A percentile compares a stretch with the other conserved stretches of the same genome.
These are phyloP conservation scores for Pleomassaria siparia DNA, from an alignment of 2,329 filamentous ascomycete species.

Conservation along the genomic window DNA sequence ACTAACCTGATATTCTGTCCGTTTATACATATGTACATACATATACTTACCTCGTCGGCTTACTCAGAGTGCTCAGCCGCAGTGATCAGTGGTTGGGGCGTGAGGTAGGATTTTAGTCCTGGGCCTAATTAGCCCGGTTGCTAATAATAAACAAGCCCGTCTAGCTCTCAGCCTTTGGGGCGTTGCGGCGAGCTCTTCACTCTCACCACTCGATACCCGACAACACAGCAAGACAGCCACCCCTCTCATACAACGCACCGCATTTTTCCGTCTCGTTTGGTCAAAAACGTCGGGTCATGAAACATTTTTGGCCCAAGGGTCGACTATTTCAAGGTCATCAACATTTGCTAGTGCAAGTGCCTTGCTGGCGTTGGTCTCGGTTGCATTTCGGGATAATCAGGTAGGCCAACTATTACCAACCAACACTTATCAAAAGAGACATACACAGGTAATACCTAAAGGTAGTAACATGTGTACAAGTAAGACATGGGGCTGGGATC, in stretches of 20 bases:
- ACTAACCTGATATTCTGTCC: no score
- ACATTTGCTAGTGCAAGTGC: background rate
- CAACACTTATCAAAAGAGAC: background rate
- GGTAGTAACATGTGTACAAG: no score
- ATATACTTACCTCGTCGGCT: no score
- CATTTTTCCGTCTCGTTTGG: no score
- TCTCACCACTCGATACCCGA: background rate
- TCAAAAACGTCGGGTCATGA: background rate
- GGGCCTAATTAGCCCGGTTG: background rate
- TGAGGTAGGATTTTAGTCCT: background rate
- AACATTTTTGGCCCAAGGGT: background rate
- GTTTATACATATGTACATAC: no score
- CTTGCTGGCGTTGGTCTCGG: background rate
- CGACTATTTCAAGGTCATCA: background rate
- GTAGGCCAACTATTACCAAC: background rate
- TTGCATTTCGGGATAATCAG: background rate
- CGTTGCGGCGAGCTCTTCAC: background rate
- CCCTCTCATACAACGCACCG: no score
- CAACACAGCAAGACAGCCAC: background rate
- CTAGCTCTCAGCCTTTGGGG: constrained; percentile 21
- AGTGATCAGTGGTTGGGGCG: background rate
- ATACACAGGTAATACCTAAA: no score
- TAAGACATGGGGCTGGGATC: background rate
- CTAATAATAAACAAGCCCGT: constrained; percentile 25
- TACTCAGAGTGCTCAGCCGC: constrained; percentile 9